Conservation (phyloP, 768 basidiomycete genomes). For the Gloeostereum incarnatum region DNA sequence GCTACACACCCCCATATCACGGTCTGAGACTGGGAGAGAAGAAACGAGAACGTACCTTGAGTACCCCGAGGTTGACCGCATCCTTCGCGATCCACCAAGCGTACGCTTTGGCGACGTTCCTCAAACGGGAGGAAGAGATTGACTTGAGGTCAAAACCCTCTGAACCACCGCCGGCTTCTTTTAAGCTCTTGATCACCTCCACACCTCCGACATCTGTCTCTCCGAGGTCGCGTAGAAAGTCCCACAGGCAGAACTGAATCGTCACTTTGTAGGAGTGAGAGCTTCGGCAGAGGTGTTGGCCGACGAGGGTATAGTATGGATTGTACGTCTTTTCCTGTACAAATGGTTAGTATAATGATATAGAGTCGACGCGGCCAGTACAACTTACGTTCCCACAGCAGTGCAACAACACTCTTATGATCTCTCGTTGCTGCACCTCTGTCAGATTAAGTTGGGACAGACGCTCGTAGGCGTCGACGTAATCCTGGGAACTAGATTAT, state of each 20-base stretch:
- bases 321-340: slow-evolving; percentile 84
- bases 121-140: slow-evolving; percentile 47
- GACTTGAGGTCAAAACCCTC: slow-evolving; percentile 37
- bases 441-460: slow-evolving; percentile 74
- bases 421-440: slow-evolving; percentile 90
- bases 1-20: slow-evolving; percentile 30
- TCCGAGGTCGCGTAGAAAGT: slow-evolving; percentile 88
- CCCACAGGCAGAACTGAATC: slow-evolving; percentile 93
- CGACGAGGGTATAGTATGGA: slow-evolving; percentile 89
- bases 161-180: slow-evolving; percentile 30
- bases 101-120: slow-evolving; percentile 76
- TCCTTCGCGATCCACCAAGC: slow-evolving; percentile 94
- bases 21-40: background rate
- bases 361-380: too few species aligned
- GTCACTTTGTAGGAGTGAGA: slow-evolving; percentile 88
- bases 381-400: slow-evolving; percentile 81
- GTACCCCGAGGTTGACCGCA: slow-evolving; percentile 57
- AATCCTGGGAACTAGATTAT: slow-evolving; percentile 52
- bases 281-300: slow-evolving; percentile 67
- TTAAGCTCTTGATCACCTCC: slow-evolving; percentile 63
- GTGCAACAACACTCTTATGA: slow-evolving; percentile 85
- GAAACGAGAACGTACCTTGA: slow-evolving; percentile 56
- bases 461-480: slow-evolving; percentile 91
- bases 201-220: slow-evolving; percentile 76
- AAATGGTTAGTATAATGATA: slow-evolving; percentile 2